Base-by-base conservation (phyloP, 345 rosid genomes). In the Eucalyptus melliodora region DNA sequence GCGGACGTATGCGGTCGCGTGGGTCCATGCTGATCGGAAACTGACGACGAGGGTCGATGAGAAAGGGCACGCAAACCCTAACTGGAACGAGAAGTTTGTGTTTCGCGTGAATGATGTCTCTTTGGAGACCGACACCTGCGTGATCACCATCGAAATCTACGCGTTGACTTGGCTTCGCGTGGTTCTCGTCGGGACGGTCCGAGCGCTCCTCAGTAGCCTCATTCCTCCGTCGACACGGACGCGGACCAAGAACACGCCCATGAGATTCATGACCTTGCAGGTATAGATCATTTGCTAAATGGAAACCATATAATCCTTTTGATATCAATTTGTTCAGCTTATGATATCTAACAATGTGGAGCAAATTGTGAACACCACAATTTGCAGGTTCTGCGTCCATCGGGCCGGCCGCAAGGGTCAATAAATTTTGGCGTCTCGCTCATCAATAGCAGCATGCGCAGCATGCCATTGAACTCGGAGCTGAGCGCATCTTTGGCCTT, bases 141-240 rank as follows among this genome's bases (percentile, higher is more conserved):
- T 94, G 4, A 92, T 98, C 16, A 93, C 92, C 85, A 93, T 98
- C 40, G 99, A 98, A 90, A 95, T 98, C 53, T 98, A 95, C 69
- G 96, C 98, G 0, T 97, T 98, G 0, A 98, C 99, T 0, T 98
- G 99, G 99, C 94, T 96, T 16, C 95, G 95, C 13, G 99, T 97
- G 59, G 96, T 95, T 2, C 93, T 94, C 30, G 92, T 96, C 19
- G 98, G 98, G 9, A 94, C 95, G 3, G 97, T 96, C 5, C 92
- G 94, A 15, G 99, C 96, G 55, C 93, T 92, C 37, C 89, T 96
- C 3, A 94, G 92, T 80, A 94, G 95, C 23, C 91, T 98, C 26
- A 94, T 94, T 89, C 65, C 90, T 40, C 93, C 72, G 86, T 88
- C 89, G 89, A 6, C 92, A 87, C 47, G 89, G 89, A 6, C 90